Conservation (phyloP, 1,284 basidiomycete genomes). For the Ganoderma leucocontextum region DNA sequence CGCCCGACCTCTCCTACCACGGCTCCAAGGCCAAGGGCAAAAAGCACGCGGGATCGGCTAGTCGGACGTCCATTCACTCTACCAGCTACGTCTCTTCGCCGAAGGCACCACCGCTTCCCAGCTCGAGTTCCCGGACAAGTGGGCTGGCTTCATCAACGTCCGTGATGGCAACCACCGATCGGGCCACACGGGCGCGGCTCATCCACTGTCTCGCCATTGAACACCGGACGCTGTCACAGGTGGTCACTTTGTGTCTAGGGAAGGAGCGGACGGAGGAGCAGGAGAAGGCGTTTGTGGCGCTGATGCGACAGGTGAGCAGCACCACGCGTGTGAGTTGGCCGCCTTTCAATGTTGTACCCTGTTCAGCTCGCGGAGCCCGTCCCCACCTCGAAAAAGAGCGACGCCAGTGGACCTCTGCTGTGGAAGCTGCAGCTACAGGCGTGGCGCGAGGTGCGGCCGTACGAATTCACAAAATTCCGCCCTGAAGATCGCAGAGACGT, state of each 20-base stretch:
- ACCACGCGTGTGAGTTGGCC: neutral
- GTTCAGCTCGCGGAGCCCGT: constrained; percentile 60
- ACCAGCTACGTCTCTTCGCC: constrained; percentile 9
- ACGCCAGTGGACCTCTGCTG: constrained; percentile 44
- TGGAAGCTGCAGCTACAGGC: constrained; percentile 62
- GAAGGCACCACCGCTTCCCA: constrained; percentile 1
- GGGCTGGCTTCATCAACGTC: neutral
- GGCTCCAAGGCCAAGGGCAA: constrained; percentile 43
- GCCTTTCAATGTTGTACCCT: constrained; percentile 6
- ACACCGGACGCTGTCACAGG: constrained; percentile 51
- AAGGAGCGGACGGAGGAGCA: constrained; percentile 23
- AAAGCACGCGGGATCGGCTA: constrained; percentile 28
- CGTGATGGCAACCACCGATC: constrained; percentile 7
- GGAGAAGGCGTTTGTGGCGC: constrained; percentile 34
- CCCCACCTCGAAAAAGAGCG: constrained; percentile 44
- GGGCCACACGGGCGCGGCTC: constrained; percentile 48
- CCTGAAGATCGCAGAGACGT: constrained; percentile 54
- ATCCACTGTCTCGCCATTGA: constrained; percentile 62
- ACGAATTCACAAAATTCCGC: constrained; percentile 59
- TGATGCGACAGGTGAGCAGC: constrained; percentile 58
- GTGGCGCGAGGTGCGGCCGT: constrained; percentile 76
- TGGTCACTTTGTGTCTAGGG: constrained; percentile 35
- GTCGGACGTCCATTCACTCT: constrained; percentile 18
- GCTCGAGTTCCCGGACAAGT: neutral
- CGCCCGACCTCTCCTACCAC: constrained; percentile 38